Evolutionary conservation across 148 eudicot species (phyloP), one percentile per base, ranked within the genome.

Genomic region (Camellia sinensis): DNA sequence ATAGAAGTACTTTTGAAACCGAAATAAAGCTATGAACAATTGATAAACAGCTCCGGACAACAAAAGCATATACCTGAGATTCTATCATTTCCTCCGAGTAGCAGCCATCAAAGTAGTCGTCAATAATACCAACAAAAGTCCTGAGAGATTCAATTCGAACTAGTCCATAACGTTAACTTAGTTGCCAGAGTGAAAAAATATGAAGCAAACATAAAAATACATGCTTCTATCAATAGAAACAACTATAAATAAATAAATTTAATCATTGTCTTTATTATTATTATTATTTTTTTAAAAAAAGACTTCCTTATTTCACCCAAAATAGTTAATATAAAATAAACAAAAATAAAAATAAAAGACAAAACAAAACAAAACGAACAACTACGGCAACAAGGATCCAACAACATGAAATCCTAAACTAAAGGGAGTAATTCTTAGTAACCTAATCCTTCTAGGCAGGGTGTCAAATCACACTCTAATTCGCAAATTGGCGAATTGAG

Each of bases 61-160:
- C 10, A 57, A 15, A 65, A 75, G 53, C 48, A 60, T 10, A 14
- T 86, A 95, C 98, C 97, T 95, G 97, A 86, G 97, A 93, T 82
- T 95, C 98, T 82, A 88, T 88, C 98, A 95, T 95, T 75, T 95
- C 92, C 22, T 91, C 88, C 67, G 97, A 89, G 90, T 83, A 95
- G 85, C 87, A 95, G 72, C 96, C 98, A 67, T 90, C 91, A 75
- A 95, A 95, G 85, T 87, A 92, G 77, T 95, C 98, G 78, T 95
- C 98, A 41, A 95, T 84, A 13, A 95, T 82, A 61, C 96, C 93
- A 45, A 90, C 91, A 86, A 95, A 88, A 67, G 96, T 82, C 98
- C 98, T 95, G 89, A 78, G 80, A 85, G 45, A 80, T 71, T 78
- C 52, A 68, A 19, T 75, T 70, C 60, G 71, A 74, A 76, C 76